Base-by-base conservation (phyloP, 495 filamentous ascomycete species). In the Xylaria palmicola region DNA sequence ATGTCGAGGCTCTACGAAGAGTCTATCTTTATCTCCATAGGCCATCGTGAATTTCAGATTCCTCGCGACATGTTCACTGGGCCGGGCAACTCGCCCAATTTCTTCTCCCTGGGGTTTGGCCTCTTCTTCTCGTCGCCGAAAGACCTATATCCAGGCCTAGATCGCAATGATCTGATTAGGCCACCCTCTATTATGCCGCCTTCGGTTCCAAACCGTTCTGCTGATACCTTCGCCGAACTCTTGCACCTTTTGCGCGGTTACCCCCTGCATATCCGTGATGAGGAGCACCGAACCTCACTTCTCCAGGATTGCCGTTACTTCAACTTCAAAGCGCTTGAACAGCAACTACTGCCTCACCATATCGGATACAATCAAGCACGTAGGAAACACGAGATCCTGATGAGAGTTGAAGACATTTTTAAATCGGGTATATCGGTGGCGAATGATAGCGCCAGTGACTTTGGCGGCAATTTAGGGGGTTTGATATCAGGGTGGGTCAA, bases 1-100 rank as follows among this genome's bases (percentile, higher is more conserved):
- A 93, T 92, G 67, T 91, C 90, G 15, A 93, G 93, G 72, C 87
- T 98, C n/a, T 96, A 95, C 72, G 90, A 93, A 66, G 90, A 93
- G 41, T 88, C 90, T 65, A 95, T 97, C 71, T 94, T 88, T 76
- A 91, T 96, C 65, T 88, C 89, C 36, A 91, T 98, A 63, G 93
- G 93, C 56, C 85, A 88, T 55, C 84, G 81, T 22, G 83, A 91
- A 65, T 98, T 98, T 74, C 89, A 91, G 65, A 91, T 98, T 52
- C 89, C 93, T 3, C 87, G 92, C 30, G 91, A 96, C 65, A 82
- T 96, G 59, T 96, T 98, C 75, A 87, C 85, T 10, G 79, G 80
- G 24, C 90, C 90, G 10, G 93, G 94, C 4, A 91, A 98, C 73
- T 86, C 86, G 29, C 92, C 92, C 6, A 98, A 98, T 74, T 98